Evolutionary conservation across 306 rosid species (phyloP), one percentile per base, ranked within the genome.

Genomic region (Citrullus amarus): DNA sequence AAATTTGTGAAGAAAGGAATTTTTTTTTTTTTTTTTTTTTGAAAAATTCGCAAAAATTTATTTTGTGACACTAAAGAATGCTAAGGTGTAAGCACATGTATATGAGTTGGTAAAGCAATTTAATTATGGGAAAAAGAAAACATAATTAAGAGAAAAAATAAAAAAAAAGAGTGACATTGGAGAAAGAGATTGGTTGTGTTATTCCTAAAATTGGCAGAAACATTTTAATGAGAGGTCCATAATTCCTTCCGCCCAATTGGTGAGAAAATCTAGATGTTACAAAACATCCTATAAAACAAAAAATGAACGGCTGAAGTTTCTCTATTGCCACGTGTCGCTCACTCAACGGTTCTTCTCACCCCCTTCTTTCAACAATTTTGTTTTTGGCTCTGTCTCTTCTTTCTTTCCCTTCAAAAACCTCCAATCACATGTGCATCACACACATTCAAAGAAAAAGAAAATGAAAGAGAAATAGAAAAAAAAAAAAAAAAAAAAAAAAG

Each of bases 251-350:
- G 81, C 75, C 81, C 48, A 67, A 46, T 76, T 6, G 80, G 83
- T 73, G 85, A 59, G 83, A 51, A 66, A 81, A 36, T 53, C 69
- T 3, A 70, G 81, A 85, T 83, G 77, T 79, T 48, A 65, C 12
- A 65, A 86, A 44, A 84, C 92, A 81, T 32, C 73, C 82, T 82
- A 85, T 79, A 88, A 85, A 81, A 86, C 89, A 88, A 90, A 88
- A 89, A 25, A 22, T 2, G 18, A 84, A 76, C 88, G 74, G 92
- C 86, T 75, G 41, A 81, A 32, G 57, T 56, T 4, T 6, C 12
- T 2, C 9, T 3, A 0, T 0, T 0, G 82, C 81, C 98, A 93
- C 91, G 93, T 88, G 96, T 79, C 88, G 48, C 0, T 0, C 0
- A 1, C 38, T 88, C 80, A 84, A 76, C 81, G 85, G 93, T 79